phyloP scores from a whole-genome alignment of 257 asterid species.

The Misopates orontium region DNA sequence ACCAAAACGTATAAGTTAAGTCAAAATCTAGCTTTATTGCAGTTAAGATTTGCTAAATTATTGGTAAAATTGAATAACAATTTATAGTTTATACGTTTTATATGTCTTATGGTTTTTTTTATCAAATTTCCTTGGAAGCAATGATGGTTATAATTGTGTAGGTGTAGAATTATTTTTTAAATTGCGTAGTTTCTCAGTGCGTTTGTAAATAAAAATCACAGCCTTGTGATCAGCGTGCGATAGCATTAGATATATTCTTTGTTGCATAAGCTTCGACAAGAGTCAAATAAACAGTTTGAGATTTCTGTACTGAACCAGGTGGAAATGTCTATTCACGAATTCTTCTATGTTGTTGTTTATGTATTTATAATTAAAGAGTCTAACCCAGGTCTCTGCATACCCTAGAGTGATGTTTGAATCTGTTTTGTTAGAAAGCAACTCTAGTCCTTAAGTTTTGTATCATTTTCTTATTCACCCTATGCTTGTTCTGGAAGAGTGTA shows the following conservation, averaged over 20 bases:
- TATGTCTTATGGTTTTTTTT: neutral
- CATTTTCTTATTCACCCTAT: too few species aligned
- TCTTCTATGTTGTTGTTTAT: too few species aligned
- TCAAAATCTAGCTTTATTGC: constrained; percentile 1
- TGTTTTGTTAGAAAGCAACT: neutral
- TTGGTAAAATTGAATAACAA: neutral
- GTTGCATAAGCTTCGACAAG: too few species aligned
- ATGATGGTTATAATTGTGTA: neutral
- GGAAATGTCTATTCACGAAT: too few species aligned
- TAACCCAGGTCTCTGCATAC: too few species aligned
- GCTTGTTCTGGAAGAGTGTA: too few species aligned
- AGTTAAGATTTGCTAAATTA: neutral
- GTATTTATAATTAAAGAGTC: too few species aligned
- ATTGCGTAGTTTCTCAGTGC: neutral
- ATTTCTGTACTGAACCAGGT: neutral
- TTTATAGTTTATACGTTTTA: neutral
- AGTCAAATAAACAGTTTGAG: neutral
- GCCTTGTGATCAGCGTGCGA: too few species aligned
- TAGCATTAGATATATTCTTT: neutral
- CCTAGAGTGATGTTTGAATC: too few species aligned
- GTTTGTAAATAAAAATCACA: too few species aligned
- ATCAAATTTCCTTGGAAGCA: neutral
- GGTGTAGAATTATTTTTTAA: too few species aligned
- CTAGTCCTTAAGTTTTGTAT: too few species aligned
- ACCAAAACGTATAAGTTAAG: constrained; percentile 85